Percentiles rank a stretch among this genome's conserved stretches.
Conservation (phyloP, 2,329 filamentous ascomycete species). For the Teratosphaeria epicoccoides region DNA sequence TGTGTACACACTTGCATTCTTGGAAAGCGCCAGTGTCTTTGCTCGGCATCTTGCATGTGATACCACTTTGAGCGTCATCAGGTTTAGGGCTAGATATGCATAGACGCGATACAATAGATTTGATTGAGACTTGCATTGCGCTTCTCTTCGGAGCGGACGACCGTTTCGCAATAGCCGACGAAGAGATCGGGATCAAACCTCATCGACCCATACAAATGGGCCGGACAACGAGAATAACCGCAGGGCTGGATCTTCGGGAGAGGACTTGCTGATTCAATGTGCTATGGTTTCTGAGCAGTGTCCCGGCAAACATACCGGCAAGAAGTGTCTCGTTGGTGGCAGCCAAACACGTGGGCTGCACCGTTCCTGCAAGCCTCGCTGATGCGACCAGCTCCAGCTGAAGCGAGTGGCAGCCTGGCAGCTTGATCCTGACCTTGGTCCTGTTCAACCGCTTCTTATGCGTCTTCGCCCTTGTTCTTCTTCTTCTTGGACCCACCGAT, state of each 20-base stretch:
- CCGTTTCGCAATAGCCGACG: too few species aligned
- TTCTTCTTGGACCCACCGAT: conserved; percentile 52
- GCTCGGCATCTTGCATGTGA: not conserved
- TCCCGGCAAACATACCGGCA: not conserved
- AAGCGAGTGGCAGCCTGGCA: conserved; percentile 5
- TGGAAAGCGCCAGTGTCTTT: not conserved
- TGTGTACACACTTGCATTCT: not conserved
- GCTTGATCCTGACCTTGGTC: not conserved
- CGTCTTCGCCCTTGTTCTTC: conserved; percentile 28
- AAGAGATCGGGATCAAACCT: too few species aligned
- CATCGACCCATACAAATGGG: too few species aligned
- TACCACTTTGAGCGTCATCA: not conserved
- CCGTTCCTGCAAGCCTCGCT: not conserved
- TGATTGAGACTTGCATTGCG: not conserved
- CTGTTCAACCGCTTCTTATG: conserved; percentile 3
- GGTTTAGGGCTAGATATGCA: not conserved
- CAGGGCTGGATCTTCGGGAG: too few species aligned
- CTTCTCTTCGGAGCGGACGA: not conserved
- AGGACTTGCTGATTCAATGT: not conserved
- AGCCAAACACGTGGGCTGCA: not conserved
- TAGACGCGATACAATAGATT: not conserved
- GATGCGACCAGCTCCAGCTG: not conserved
- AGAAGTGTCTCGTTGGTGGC: not conserved
- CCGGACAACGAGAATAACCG: too few species aligned
- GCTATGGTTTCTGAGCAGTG: not conserved